phyloP scores from a whole-genome alignment of 2,329 filamentous ascomycete genomes.

The Trichoderma koningiopsis region DNA sequence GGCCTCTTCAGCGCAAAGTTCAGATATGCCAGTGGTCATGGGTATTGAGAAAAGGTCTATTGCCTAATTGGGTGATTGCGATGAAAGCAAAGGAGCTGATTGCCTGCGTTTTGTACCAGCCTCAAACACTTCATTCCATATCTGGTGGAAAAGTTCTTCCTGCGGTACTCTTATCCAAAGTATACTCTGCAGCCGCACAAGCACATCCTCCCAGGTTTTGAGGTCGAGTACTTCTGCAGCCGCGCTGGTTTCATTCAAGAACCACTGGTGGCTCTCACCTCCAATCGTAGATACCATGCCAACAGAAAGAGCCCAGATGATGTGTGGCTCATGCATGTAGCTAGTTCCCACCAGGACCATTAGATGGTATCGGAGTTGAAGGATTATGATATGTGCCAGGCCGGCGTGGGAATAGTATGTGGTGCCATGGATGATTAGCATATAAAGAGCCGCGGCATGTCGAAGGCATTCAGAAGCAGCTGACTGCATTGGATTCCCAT shows the following conservation, averaged over 20 bases:
- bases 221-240: conserved; percentile 3
- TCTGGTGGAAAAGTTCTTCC: conserved; percentile 15
- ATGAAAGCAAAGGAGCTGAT: background rate
- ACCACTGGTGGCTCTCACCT: conserved; percentile 4
- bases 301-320: conserved; percentile 12
- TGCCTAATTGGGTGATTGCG: background rate
- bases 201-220: background rate
- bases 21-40: background rate
- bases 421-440: conserved; percentile 17
- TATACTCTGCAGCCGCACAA: background rate
- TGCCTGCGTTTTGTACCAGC: background rate
- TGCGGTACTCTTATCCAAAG: conserved; percentile 11
- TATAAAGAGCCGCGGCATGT: conserved; percentile 15
- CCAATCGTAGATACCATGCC: conserved; percentile 3
- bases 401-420: conserved; percentile 18
- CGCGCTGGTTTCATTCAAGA: background rate
- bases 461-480: conserved; percentile 10
- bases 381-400: conserved; percentile 4
- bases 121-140: conserved; percentile 1
- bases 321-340: background rate
- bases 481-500: background rate
- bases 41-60: background rate
- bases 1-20: background rate
- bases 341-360: background rate
- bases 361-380: conserved; percentile 1